These are phyloP conservation scores for Leccinum olivaceopallidum DNA, from an alignment of 768 basidiomycete genomes.

Conservation along the genomic window DNA sequence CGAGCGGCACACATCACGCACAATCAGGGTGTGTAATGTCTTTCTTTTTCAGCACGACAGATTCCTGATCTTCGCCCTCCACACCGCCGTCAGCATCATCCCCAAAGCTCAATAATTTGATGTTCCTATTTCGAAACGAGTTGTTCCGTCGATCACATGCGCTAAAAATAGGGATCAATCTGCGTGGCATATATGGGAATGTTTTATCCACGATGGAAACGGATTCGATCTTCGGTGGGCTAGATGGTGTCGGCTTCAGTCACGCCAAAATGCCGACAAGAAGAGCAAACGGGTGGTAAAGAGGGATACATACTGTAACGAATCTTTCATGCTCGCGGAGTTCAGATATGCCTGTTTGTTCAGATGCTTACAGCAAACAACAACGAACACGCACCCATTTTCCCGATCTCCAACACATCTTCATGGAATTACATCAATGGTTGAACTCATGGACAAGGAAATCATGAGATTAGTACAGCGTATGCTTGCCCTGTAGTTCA, in stretches of 20 bases:
- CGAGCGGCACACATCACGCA: constrained; percentile 39
- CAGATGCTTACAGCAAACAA: neutral
- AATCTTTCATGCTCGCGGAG: too few species aligned
- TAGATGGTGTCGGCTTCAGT: constrained; percentile 29
- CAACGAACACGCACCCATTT: too few species aligned
- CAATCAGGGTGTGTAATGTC: constrained; percentile 68
- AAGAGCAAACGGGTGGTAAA: too few species aligned
- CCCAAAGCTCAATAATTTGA: constrained; percentile 86
- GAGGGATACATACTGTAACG: constrained; percentile 9
- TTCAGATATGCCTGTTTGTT: constrained; percentile 11
- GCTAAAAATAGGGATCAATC: constrained; percentile 41
- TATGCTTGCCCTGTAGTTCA: too few species aligned
- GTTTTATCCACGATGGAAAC: constrained; percentile 90
- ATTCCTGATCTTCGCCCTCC: constrained; percentile 57
- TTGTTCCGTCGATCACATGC: neutral
- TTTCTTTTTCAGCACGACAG: constrained; percentile 68
- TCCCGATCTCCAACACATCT: too few species aligned
- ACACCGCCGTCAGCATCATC: constrained; percentile 67
- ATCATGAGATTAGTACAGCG: too few species aligned
- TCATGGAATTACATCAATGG: too few species aligned
- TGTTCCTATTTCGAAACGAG: constrained; percentile 57
- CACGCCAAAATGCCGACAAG: too few species aligned
- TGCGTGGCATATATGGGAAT: constrained; percentile 87
- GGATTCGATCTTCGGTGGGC: constrained; percentile 88
- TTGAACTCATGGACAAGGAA: too few species aligned